Conservation (phyloP, 2,329 filamentous ascomycete species). For the Xylariaceae sp. region DNA sequence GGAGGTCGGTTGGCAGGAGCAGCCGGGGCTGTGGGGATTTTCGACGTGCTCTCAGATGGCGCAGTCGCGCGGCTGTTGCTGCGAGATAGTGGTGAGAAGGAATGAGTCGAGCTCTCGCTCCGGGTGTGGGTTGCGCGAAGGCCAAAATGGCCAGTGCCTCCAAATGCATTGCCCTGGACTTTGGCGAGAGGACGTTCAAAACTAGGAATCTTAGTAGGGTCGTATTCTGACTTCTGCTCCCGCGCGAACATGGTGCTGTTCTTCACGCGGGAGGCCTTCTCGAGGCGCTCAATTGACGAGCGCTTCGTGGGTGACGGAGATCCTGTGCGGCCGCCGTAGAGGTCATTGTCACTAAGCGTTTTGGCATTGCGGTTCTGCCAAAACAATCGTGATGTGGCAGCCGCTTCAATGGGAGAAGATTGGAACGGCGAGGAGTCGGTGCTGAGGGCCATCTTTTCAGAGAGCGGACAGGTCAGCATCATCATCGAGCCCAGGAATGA, state of each 20-base stretch:
- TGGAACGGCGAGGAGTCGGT: conserved; percentile 80
- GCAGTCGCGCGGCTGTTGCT: conserved; percentile 58
- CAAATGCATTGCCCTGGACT: conserved; percentile 67
- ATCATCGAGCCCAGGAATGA: conserved; percentile 11
- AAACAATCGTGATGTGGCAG: conserved; percentile 76
- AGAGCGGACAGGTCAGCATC: conserved; percentile 28
- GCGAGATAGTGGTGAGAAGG: conserved; percentile 15
- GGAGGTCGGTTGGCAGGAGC: conserved; percentile 31
- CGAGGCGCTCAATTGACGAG: conserved; percentile 90
- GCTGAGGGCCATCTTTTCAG: conserved; percentile 61
- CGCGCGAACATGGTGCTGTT: conserved; percentile 96
- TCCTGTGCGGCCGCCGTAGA: conserved; percentile 52
- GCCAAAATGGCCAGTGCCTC: conserved; percentile 50
- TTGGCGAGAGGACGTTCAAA: conserved; percentile 78
- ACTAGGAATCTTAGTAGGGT: conserved; percentile 69
- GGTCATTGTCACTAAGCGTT: conserved; percentile 63
- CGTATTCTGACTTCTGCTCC: conserved; percentile 88
- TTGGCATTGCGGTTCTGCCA: conserved; percentile 73
- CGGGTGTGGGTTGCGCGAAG: conserved; percentile 46
- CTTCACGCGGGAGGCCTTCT: conserved; percentile 90
- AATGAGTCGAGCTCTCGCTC: too few species aligned
- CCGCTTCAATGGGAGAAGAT: conserved; percentile 66
- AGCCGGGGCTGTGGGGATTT: conserved; percentile 34
- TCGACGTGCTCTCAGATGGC: conserved; percentile 52
- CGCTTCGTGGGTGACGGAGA: conserved; percentile 71